These are phyloP conservation scores for Arthroderma uncinatum DNA, from an alignment of 2,329 filamentous ascomycete genomes.

Conservation along the genomic window DNA sequence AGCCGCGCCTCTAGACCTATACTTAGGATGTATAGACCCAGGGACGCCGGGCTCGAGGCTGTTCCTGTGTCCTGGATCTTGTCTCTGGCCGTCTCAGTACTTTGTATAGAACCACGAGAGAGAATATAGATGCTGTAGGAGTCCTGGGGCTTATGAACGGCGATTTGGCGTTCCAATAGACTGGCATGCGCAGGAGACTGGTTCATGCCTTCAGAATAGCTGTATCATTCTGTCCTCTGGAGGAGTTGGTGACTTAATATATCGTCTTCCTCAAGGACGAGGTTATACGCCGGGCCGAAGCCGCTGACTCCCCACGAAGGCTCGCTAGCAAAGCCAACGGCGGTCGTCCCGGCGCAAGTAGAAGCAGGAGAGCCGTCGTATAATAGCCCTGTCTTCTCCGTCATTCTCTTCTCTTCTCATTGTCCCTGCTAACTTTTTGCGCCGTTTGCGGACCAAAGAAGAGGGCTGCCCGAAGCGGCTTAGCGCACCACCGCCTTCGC, in stretches of 20 bases:
- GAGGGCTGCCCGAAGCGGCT: not conserved
- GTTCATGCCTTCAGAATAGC: not conserved
- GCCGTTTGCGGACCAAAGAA: not conserved
- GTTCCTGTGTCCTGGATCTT: not conserved
- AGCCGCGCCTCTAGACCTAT: not conserved
- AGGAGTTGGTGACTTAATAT: not conserved
- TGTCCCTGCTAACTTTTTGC: not conserved
- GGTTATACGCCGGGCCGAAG: not conserved
- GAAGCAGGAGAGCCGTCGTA: not conserved
- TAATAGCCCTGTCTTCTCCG: not conserved
- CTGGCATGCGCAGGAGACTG: not conserved
- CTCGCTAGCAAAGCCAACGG: not conserved
- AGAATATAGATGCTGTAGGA: not conserved
- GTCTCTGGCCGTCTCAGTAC: not conserved
- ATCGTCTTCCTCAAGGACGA: not conserved
- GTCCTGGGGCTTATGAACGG: no score
- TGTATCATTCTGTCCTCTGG: not conserved
- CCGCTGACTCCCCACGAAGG: not conserved
- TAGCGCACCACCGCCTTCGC: not conserved
- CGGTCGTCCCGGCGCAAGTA: not conserved
- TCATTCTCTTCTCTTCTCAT: not conserved
- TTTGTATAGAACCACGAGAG: not conserved
- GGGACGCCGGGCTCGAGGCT: not conserved
- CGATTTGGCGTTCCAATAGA: no score
- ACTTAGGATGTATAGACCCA: not conserved